Evolutionary conservation across 257 asterid species (phyloP), one percentile per base, ranked within the genome.

Genomic region (Fraxinus excelsior): DNA sequence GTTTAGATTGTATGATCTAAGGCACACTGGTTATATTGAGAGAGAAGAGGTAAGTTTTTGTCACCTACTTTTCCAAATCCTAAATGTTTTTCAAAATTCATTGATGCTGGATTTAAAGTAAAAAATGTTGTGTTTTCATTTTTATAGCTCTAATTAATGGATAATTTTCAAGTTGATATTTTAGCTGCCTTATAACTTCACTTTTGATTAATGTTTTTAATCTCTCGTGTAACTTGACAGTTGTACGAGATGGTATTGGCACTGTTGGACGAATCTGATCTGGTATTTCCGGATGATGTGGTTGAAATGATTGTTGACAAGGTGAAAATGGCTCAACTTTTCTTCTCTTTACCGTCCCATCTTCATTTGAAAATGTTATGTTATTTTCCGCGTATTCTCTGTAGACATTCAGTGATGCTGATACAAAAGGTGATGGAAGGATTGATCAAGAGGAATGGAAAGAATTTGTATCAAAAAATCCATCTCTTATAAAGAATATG

Each of bases 161-260:
- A 53, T 18, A 7, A 19, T 0, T 16, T 6, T 53, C 16, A 42
- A 42, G 49, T 42, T 11, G 49, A 42, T 42, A 42, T 42, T 19
- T 21, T 37, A 16, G 4, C 70, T 0, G 7, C n/a, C 46, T 49
- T 40, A 32, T 69, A 37, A n/a, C 53, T 62, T 35, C 21, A 5
- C 21, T 72, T 51, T 14, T 46, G n/a, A 38, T 4, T 28, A 2
- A 74, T 0, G n/a, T 44, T 70, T 64, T 38, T 49, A 12, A 5
- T 66, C n/a, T 35, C 37, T 56, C n/a, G 3, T 44, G 44, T 29
- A 56, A 81, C 65, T 60, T 74, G 81, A 71, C 93, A 94, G 98
- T 81, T 95, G 79, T 82, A 88, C 71, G 97, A 91, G 88, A 95
- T 93, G 99, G 99, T 95, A 31, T 73, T 93, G 87, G 97, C 99